Evolutionary conservation across 768 basidiomycete genomes (phyloP).

Genomic region (Russula brevipes): DNA sequence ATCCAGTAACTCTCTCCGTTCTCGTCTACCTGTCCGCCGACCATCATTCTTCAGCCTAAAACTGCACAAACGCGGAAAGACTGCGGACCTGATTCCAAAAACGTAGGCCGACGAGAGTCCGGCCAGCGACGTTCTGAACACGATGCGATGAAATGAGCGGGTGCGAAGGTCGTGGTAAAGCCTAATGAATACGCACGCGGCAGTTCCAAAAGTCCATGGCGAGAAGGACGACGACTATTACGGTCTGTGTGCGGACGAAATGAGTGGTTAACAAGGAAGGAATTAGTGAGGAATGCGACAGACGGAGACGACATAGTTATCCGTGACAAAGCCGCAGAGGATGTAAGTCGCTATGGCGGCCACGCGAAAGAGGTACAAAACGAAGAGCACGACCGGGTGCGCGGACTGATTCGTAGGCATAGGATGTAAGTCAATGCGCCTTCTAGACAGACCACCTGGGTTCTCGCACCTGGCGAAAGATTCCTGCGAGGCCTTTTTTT

Average conservation of each 20-base stretch:
- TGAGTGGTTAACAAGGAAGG: background rate
- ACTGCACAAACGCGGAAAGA: background rate
- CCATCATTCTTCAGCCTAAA: slow-evolving; percentile 26
- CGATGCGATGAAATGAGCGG: background rate
- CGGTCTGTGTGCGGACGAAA: slow-evolving; percentile 49
- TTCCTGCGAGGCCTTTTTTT: slow-evolving; percentile 57
- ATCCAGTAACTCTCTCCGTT: slow-evolving; percentile 97
- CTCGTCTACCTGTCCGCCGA: slow-evolving; percentile 69
- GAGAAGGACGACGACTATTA: slow-evolving; percentile 86
- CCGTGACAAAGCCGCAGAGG: slow-evolving; percentile 84
- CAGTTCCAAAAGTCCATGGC: slow-evolving; percentile 99
- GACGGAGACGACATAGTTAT: slow-evolving; percentile 91
- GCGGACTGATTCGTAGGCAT: slow-evolving; percentile 47
- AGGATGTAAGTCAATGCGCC: background rate
- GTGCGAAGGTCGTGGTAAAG: background rate
- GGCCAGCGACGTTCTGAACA: slow-evolving; percentile 81
- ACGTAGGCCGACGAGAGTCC: slow-evolving; percentile 88
- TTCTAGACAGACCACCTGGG: background rate
- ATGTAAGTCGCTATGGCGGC: slow-evolving; percentile 90
- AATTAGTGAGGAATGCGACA: slow-evolving; percentile 30
- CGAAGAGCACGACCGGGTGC: slow-evolving; percentile 79
- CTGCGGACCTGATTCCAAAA: slow-evolving; percentile 91
- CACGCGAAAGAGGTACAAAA: slow-evolving; percentile 82
- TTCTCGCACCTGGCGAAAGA: slow-evolving; percentile 62
- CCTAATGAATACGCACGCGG: slow-evolving; percentile 49